These are phyloP conservation scores for Suhomyces bribrorum DNA, from an alignment of 1,139 yeast species.

Conservation along the genomic window DNA sequence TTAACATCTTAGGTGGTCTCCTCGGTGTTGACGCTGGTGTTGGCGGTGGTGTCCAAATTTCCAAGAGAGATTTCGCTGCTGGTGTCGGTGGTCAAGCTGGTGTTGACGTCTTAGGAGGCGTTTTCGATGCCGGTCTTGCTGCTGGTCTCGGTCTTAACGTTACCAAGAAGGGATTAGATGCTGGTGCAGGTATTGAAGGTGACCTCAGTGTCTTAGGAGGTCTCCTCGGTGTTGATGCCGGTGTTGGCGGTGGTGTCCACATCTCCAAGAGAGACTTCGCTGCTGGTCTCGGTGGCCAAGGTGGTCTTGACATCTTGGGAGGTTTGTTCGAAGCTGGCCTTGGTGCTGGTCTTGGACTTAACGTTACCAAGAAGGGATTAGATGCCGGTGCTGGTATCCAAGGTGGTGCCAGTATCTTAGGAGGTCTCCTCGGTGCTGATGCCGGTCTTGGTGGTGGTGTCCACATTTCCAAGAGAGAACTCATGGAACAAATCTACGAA, in stretches of 20 bases:
- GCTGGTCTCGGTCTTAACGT: conserved; percentile 14
- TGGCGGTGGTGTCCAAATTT: conserved; percentile 3
- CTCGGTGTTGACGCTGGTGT: conserved; percentile 1
- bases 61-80: conserved; percentile 7
- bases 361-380: conserved; percentile 14
- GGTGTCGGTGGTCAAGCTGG: conserved; percentile 7
- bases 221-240: conserved; percentile 16
- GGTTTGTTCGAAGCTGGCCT: conserved; percentile 4
- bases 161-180: conserved; percentile 18
- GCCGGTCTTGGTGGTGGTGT: conserved; percentile 21
- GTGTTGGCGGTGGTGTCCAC: conserved; percentile 15
- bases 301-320: conserved; percentile 9
- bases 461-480: conserved; percentile 13
- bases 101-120: conserved; percentile 13
- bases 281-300: conserved; percentile 13
- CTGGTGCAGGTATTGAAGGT: conserved; percentile 17
- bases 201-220: conserved; percentile 14
- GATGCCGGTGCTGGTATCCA: conserved; percentile 12
- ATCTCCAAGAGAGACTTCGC: conserved; percentile 11
- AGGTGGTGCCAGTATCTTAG: conserved; percentile 5
- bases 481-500: conserved; percentile 6
- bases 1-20: conserved; percentile 6
- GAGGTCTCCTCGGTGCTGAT: conserved; percentile 3
- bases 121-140: conserved; percentile 10
- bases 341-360: conserved; percentile 9